Conservation (phyloP, 2,329 filamentous ascomycete genomes). For the Alternaria gansuensis region DNA sequence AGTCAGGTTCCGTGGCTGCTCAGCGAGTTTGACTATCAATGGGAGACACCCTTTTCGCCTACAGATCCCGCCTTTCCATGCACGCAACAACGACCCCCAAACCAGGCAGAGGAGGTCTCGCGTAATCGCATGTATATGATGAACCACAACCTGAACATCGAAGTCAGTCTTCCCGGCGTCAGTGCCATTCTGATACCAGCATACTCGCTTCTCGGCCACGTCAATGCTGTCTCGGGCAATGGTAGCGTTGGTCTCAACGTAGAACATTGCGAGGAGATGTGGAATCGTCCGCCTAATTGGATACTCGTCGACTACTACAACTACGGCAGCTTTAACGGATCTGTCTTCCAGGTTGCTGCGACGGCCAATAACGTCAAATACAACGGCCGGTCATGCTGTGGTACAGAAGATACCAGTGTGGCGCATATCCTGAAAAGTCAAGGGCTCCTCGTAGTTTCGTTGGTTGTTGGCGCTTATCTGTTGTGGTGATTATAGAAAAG, state of each 20-base stretch:
- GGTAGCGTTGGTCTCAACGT: constrained; percentile 41
- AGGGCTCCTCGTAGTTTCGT: neutral
- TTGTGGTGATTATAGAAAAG: neutral
- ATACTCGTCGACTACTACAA: constrained; percentile 52
- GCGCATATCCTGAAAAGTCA: neutral
- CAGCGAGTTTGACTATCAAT: constrained; percentile 87
- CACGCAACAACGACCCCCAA: constrained; percentile 77
- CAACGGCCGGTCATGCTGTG: constrained; percentile 36
- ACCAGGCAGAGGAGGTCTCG: constrained; percentile 61
- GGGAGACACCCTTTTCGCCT: constrained; percentile 89
- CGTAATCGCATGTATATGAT: constrained; percentile 76
- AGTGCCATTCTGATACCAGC: constrained; percentile 57
- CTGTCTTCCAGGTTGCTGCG: constrained; percentile 50
- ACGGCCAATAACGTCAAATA: constrained; percentile 61
- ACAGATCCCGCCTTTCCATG: constrained; percentile 77
- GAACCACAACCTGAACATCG: constrained; percentile 90
- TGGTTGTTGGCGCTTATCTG: neutral
- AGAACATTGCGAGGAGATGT: constrained; percentile 40
- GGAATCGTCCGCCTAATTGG: constrained; percentile 49
- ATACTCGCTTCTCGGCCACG: constrained; percentile 37
- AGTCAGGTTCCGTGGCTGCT: constrained; percentile 81
- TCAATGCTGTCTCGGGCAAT: constrained; percentile 45
- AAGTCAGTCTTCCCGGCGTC: constrained; percentile 35
- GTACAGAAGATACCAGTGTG: constrained; percentile 11
- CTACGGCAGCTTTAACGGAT: constrained; percentile 45